Evolutionary conservation across 345 rosid genomes (phyloP).

Genomic region (Pelargonium nanum): DNA sequence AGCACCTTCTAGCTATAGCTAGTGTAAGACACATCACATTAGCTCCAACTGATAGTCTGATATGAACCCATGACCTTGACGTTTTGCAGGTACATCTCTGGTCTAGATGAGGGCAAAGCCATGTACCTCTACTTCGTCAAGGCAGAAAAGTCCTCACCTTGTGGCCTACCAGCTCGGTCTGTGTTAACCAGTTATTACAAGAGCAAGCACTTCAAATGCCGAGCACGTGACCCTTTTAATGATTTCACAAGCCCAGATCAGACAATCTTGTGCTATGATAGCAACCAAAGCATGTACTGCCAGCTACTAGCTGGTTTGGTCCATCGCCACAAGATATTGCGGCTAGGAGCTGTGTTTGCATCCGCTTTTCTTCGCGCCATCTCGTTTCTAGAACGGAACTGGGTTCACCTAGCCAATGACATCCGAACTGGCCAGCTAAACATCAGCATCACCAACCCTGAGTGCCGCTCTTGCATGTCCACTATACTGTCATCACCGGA

Average conservation of each 20-base stretch:
- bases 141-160: constrained; percentile 50
- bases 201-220: constrained; percentile 54
- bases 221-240: constrained; percentile 35
- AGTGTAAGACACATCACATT: no score
- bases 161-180: constrained; percentile 53
- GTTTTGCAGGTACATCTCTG: constrained; percentile 33
- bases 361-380: constrained; percentile 49
- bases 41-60: no score
- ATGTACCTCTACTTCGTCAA: constrained; percentile 55
- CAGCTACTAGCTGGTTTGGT: constrained; percentile 51
- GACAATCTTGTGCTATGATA: constrained; percentile 48
- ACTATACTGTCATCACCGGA: constrained; percentile 23
- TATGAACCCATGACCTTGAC: constrained; percentile 7
- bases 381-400: constrained; percentile 50
- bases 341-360: constrained; percentile 61
- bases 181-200: constrained; percentile 67
- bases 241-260: constrained; percentile 50
- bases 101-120: constrained; percentile 62
- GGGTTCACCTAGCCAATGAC: constrained; percentile 41
- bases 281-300: constrained; percentile 67
- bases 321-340: constrained; percentile 38
- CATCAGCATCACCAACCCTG: constrained; percentile 33
- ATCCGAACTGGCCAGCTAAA: constrained; percentile 36
- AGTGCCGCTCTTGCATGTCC: constrained; percentile 34
- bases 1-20: no score